Conservation (phyloP, 805 yeast species). For the Teunomyces kruisii region DNA sequence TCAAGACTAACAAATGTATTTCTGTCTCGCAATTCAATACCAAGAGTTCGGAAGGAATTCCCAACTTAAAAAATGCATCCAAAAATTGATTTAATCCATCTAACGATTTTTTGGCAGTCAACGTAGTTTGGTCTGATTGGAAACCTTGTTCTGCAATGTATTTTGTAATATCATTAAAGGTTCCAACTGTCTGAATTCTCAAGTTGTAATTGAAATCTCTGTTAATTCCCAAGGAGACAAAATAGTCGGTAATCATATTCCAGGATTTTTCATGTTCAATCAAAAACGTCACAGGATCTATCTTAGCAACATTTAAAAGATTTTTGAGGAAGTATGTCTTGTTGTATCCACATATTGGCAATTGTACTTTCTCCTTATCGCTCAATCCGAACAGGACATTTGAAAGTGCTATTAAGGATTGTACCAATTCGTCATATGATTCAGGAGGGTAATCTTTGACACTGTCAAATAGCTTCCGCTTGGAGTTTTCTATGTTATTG, state of each 20-base stretch:
- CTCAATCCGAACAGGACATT: constrained; percentile 11
- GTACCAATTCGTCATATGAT: constrained; percentile 50
- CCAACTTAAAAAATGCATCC: constrained; percentile 37
- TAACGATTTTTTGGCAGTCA: constrained; percentile 50
- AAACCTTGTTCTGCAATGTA: constrained; percentile 44
- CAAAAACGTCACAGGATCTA: constrained; percentile 54
- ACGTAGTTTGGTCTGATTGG: constrained; percentile 15
- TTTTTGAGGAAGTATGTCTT: constrained; percentile 53
- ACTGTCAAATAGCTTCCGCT: constrained; percentile 62
- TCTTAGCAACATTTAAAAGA: constrained; percentile 50
- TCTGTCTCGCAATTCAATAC: constrained; percentile 63
- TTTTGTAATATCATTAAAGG: constrained; percentile 52
- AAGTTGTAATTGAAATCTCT: constrained; percentile 40
- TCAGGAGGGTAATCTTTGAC: constrained; percentile 52
- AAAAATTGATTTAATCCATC: constrained; percentile 49
- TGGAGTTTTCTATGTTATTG: constrained; percentile 52
- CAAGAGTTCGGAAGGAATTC: constrained; percentile 40
- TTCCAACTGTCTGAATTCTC: constrained; percentile 49
- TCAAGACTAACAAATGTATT: constrained; percentile 59
- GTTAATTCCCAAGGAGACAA: constrained; percentile 45
- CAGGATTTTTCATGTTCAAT: constrained; percentile 46
- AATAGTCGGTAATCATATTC: constrained; percentile 45
- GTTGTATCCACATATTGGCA: constrained; percentile 51
- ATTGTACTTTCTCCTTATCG: not conserved
- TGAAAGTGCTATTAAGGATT: constrained; percentile 47